Evolutionary conservation across 2,329 filamentous ascomycete genomes (phyloP).

Genomic region (Hortaea werneckii): DNA sequence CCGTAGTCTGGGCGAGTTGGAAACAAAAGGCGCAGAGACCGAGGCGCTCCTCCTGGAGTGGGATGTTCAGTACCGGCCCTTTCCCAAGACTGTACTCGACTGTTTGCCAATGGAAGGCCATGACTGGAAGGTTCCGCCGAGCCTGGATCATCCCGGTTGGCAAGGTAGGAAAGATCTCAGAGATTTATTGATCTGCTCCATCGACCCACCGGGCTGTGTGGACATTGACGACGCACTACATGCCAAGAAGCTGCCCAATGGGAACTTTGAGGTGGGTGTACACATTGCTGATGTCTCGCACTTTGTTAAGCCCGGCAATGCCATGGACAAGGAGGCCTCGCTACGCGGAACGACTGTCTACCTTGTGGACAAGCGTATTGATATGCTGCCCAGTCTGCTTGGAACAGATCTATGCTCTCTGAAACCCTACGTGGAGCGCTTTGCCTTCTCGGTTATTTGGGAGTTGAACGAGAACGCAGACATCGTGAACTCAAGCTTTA

Average conservation of each 20-base stretch:
- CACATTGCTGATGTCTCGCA: slow-evolving; percentile 99
- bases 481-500: slow-evolving; percentile 76
- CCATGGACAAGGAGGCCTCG: slow-evolving; percentile 93
- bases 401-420: slow-evolving; percentile 94
- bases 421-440: slow-evolving; percentile 89
- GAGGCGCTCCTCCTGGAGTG: slow-evolving; percentile 90
- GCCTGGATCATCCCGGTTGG: slow-evolving; percentile 75
- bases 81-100: slow-evolving; percentile 89
- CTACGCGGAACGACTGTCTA: slow-evolving; percentile 94
- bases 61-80: slow-evolving; percentile 95
- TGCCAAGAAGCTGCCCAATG: slow-evolving; percentile 72
- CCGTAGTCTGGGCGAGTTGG: slow-evolving; percentile 80
- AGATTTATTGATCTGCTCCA: slow-evolving; percentile 85
- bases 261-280: slow-evolving; percentile 91
- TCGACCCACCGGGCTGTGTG: slow-evolving; percentile 90
- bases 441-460: slow-evolving; percentile 50
- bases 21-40: slow-evolving; percentile 95
- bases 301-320: slow-evolving; percentile 92
- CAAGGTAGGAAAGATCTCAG: slow-evolving; percentile 73
- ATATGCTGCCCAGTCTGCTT: slow-evolving; percentile 95
- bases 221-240: slow-evolving; percentile 98
- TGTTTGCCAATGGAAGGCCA: slow-evolving; percentile 87
- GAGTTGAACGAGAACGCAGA: slow-evolving; percentile 79
- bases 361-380: slow-evolving; percentile 95
- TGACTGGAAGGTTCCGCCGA: slow-evolving; percentile 82